phyloP scores from a whole-genome alignment of 805 yeast species.

The Candida dendrica region DNA sequence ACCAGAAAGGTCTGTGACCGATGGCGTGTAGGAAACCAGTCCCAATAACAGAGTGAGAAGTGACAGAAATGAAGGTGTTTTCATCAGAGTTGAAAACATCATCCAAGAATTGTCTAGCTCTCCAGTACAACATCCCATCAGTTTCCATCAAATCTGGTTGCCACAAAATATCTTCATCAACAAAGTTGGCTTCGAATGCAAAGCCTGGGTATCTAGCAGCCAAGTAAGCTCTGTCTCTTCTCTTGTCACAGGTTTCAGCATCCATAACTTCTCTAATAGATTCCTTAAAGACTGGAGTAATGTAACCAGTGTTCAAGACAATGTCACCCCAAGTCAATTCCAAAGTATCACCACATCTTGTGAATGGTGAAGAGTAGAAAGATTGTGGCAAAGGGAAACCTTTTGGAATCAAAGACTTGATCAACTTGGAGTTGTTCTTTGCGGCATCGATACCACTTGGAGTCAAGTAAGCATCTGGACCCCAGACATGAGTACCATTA shows the following conservation, averaged over 20 bases:
- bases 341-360: slow-evolving; percentile 43
- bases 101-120: slow-evolving; percentile 44
- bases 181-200: slow-evolving; percentile 35
- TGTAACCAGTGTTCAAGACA: background rate
- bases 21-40: slow-evolving; percentile 39
- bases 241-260: slow-evolving; percentile 43
- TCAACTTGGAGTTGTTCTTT: slow-evolving; percentile 26
- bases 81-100: slow-evolving; percentile 15
- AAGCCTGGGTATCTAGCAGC: slow-evolving; percentile 36
- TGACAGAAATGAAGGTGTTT: slow-evolving; percentile 29
- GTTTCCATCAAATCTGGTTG: slow-evolving; percentile 39
- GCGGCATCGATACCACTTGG: slow-evolving; percentile 46
- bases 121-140: slow-evolving; percentile 28
- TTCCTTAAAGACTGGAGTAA: slow-evolving; percentile 25
- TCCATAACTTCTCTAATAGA: slow-evolving; percentile 51
- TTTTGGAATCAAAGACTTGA: slow-evolving; percentile 21
- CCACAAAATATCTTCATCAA: slow-evolving; percentile 39
- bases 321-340: slow-evolving; percentile 42
- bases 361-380: slow-evolving; percentile 50
- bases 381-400: slow-evolving; percentile 46
- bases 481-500: slow-evolving; percentile 1
- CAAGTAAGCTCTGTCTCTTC: slow-evolving; percentile 31
- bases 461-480: slow-evolving; percentile 38
- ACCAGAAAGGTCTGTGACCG: slow-evolving; percentile 39
- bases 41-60: slow-evolving; percentile 46